Evolutionary conservation across 106 monocot species (phyloP).

Genomic region (Dendrobium officinale): DNA sequence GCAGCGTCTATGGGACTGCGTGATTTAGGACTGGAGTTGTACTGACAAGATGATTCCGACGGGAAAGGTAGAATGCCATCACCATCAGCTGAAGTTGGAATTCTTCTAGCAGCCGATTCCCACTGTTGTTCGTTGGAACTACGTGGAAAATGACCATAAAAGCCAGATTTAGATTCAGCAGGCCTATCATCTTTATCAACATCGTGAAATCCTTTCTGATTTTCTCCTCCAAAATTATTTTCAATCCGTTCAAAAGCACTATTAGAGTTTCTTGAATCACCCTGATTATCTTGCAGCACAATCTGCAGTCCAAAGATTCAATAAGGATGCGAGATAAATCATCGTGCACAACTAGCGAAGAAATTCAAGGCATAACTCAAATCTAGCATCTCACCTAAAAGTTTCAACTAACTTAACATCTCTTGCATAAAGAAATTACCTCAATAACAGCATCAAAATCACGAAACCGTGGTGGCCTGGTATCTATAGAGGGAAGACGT

Average conservation of each 20-base stretch:
- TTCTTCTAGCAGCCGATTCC: conserved; percentile 17
- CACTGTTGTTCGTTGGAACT: conserved; percentile 14
- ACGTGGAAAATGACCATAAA: conserved; percentile 15
- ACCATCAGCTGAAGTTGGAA: conserved; percentile 26
- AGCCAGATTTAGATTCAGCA: conserved; percentile 28
- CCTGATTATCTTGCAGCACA: conserved; percentile 41
- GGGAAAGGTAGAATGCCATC: conserved; percentile 26
- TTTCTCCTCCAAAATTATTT: conserved; percentile 24
- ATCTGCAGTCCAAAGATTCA: conserved; percentile 35
- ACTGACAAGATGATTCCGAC: conserved; percentile 15
- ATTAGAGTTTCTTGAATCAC: conserved; percentile 34
- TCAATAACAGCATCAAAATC: conserved; percentile 87
- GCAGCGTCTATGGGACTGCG: conserved; percentile 18
- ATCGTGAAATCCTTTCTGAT: conserved; percentile 18
- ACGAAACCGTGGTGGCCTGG: conserved; percentile 64
- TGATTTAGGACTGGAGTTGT: conserved; percentile 26
- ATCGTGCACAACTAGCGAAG: background rate
- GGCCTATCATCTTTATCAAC: conserved; percentile 23
- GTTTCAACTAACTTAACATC: background rate
- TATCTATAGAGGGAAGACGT: conserved; percentile 84
- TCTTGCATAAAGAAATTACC: conserved; percentile 24
- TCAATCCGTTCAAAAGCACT: conserved; percentile 30
- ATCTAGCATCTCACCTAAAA: background rate
- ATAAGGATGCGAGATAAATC: background rate
- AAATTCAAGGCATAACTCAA: background rate